Conservation (phyloP, 1,284 basidiomycete species). For the Microbotryum silenes-acaulis region DNA sequence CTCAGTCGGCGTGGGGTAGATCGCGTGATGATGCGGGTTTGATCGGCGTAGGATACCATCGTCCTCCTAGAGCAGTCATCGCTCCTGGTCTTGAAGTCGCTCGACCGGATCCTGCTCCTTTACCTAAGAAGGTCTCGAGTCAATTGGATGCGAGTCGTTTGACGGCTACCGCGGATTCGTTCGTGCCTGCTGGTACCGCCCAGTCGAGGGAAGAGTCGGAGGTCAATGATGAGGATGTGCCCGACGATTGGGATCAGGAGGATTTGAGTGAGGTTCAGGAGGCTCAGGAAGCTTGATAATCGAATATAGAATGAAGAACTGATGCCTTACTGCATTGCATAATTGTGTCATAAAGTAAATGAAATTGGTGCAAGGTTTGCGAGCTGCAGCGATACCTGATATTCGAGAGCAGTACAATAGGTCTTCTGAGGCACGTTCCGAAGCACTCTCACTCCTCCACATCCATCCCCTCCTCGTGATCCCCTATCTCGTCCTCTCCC, state of each 20-base stretch:
- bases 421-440: too few species aligned
- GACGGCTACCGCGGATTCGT: not conserved
- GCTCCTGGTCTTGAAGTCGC: constrained; percentile 13
- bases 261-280: not conserved
- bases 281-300: too few species aligned
- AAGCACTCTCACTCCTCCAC: not conserved
- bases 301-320: too few species aligned
- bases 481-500: not conserved
- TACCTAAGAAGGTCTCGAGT: not conserved
- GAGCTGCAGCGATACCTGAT: too few species aligned
- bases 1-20: constrained; percentile 2
- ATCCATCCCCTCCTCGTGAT: not conserved
- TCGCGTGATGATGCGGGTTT: not conserved
- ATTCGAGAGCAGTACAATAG: too few species aligned
- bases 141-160: not conserved
- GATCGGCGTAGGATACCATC: not conserved
- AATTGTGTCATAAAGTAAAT: too few species aligned
- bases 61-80: constrained; percentile 26
- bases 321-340: too few species aligned
- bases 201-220: not conserved
- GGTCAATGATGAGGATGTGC: constrained; percentile 13
- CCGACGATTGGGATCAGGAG: constrained; percentile 25
- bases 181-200: not conserved
- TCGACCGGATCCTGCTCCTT: constrained; percentile 1
- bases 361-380: too few species aligned